Percentiles rank a stretch among this genome's conserved stretches.
Evolutionary conservation across 371 early-diverging fungal genomes (phyloP).

Genomic region (Haplosporangium sp.): DNA sequence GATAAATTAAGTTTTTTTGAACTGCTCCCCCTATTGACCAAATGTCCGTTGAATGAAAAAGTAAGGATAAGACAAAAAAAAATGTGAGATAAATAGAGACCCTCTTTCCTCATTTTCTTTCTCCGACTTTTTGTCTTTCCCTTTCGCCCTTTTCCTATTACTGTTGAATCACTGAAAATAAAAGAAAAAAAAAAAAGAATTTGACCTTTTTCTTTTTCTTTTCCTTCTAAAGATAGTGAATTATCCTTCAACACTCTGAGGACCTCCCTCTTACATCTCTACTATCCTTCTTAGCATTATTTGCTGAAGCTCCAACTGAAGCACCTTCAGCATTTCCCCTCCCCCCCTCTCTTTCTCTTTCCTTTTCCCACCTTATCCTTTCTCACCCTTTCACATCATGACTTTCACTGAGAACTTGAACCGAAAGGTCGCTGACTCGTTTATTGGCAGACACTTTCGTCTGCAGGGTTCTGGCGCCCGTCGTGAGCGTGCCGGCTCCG

Average conservation of each 20-base stretch:
- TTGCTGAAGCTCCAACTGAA: slow-evolving; percentile 49
- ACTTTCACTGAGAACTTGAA: slow-evolving; percentile 57
- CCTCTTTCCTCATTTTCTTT: slow-evolving; percentile 12
- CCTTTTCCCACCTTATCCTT: neutral
- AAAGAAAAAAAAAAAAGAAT: neutral
- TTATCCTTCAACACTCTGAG: neutral
- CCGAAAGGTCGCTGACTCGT: slow-evolving; percentile 62
- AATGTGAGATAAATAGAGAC: slow-evolving; percentile 7
- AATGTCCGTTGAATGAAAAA: neutral
- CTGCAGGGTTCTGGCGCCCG: slow-evolving; percentile 71
- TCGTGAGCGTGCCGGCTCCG: slow-evolving; percentile 68
- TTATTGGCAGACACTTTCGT: slow-evolving; percentile 71
- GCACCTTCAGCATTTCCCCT: slow-evolving; percentile 32
- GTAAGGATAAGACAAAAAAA: neutral
- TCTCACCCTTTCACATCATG: slow-evolving; percentile 17
- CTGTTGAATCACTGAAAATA: neutral
- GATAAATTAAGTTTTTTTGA: neutral
- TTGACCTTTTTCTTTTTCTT: slow-evolving; percentile 1
- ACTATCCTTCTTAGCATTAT: neutral
- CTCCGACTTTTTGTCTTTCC: slow-evolving; percentile 7
- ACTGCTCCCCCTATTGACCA: neutral
- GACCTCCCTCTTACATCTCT: neutral
- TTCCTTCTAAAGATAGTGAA: neutral
- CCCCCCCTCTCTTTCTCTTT: neutral
- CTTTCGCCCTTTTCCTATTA: slow-evolving; percentile 5